Conservation (phyloP, 768 basidiomycete genomes). For the Calocybe cyanea region DNA sequence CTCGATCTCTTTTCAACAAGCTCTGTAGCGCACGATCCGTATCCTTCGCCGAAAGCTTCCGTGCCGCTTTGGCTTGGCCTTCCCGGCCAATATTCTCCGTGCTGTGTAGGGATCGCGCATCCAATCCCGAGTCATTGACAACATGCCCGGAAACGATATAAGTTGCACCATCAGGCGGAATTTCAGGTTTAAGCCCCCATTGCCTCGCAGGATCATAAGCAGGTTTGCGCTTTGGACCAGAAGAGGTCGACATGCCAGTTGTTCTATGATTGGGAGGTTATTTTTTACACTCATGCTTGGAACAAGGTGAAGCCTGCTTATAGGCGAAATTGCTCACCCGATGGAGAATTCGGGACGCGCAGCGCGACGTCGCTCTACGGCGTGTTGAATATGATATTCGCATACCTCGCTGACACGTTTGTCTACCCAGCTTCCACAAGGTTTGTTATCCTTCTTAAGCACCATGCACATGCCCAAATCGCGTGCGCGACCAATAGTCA, state of each 20-base stretch:
- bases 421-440: slow-evolving; percentile 89
- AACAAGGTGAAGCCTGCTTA: neutral
- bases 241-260: slow-evolving; percentile 59
- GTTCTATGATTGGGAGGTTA: slow-evolving; percentile 45
- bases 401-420: slow-evolving; percentile 83
- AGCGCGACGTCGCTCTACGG: slow-evolving; percentile 70
- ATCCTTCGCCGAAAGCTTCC: slow-evolving; percentile 53
- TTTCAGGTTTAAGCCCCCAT: slow-evolving; percentile 68
- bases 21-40: slow-evolving; percentile 58
- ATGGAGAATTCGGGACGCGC: slow-evolving; percentile 82
- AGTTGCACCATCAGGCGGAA: slow-evolving; percentile 42
- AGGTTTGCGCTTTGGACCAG: slow-evolving; percentile 48
- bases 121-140: slow-evolving; percentile 43
- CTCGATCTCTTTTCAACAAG: slow-evolving; percentile 60
- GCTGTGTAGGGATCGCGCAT: slow-evolving; percentile 44
- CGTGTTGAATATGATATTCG: slow-evolving; percentile 86
- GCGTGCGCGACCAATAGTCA: slow-evolving; percentile 78
- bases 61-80: slow-evolving; percentile 71
- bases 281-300: neutral
- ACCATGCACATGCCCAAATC: slow-evolving; percentile 88
- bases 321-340: slow-evolving; percentile 48
- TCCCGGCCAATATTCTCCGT: slow-evolving; percentile 76
- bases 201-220: slow-evolving; percentile 68
- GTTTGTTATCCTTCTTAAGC: slow-evolving; percentile 70
- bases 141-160: slow-evolving; percentile 83